phyloP scores from a whole-genome alignment of 108 stramenopile species.

The Cyclotella atomus region DNA sequence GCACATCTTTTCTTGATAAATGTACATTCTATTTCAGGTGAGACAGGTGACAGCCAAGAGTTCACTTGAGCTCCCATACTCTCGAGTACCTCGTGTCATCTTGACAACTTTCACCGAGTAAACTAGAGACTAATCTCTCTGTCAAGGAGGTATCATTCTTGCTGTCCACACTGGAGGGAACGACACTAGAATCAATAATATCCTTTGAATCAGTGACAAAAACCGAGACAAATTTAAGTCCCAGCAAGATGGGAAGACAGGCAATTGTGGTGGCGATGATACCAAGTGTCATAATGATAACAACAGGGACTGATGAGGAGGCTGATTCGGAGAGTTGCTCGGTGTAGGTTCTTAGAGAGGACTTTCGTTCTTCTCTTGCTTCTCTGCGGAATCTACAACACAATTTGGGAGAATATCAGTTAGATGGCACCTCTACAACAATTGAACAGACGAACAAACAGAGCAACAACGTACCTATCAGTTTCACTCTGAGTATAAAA shows the following conservation, averaged over 20 bases:
- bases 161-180: not conserved
- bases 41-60: too few relatives aligned
- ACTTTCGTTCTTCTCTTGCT: slow-evolving; percentile 12
- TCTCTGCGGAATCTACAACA: slow-evolving; percentile 14
- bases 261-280: slow-evolving; percentile 13
- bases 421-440: not conserved
- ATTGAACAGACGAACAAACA: too few relatives aligned
- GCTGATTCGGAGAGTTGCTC: not conserved
- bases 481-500: slow-evolving; percentile 17
- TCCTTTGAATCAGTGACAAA: not conserved
- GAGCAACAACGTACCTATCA: not conserved
- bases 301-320: not conserved
- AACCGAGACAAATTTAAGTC: slow-evolving; percentile 1
- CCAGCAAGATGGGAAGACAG: slow-evolving; percentile 13
- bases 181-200: slow-evolving; percentile 18
- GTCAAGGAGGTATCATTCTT: slow-evolving; percentile 1
- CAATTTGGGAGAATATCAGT: not conserved
- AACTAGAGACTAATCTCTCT: not conserved
- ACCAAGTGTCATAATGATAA: not conserved
- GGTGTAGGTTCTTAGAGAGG: not conserved
- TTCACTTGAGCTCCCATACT: slow-evolving; percentile 5
- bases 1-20: too few relatives aligned
- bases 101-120: not conserved
- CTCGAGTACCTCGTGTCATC: not conserved
- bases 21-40: too few relatives aligned